Percentiles rank a stretch among this genome's conserved stretches.
These are phyloP conservation scores for Pulveroboletus frians DNA, from an alignment of 768 basidiomycete species.

Conservation along the genomic window DNA sequence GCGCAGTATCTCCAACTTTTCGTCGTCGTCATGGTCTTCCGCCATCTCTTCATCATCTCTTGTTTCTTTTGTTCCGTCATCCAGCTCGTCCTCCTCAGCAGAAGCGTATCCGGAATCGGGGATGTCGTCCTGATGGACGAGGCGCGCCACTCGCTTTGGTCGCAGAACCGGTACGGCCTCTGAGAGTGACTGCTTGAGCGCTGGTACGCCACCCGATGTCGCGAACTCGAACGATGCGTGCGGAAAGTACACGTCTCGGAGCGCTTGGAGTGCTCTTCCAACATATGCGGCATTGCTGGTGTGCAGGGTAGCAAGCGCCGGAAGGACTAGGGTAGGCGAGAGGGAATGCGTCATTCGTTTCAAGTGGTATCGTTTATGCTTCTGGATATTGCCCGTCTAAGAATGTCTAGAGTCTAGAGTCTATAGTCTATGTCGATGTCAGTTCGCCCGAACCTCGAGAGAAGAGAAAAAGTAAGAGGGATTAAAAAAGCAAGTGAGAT, in stretches of 20 bases:
- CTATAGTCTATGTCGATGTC: constrained; percentile 14
- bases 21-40: background rate
- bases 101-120: constrained; percentile 80
- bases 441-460: background rate
- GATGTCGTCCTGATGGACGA: constrained; percentile 39
- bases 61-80: constrained; percentile 10
- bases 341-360: constrained; percentile 13
- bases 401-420: background rate
- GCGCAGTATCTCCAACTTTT: constrained; percentile 44
- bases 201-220: constrained; percentile 4
- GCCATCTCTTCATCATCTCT: constrained; percentile 5
- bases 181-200: constrained; percentile 16
- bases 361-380: constrained; percentile 8
- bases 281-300: constrained; percentile 35
- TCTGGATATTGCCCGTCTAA: constrained; percentile 7
- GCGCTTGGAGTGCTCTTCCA: constrained; percentile 36
- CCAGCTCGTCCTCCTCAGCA: constrained; percentile 45
- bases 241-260: constrained; percentile 52
- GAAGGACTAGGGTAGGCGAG: constrained; percentile 52
- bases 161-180: constrained; percentile 20
- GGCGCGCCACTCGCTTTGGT: constrained; percentile 16
- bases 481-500: background rate
- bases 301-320: constrained; percentile 44
- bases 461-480: background rate
- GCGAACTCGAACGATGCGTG: constrained; percentile 14